phyloP scores from a whole-genome alignment of 805 yeast species.

The Barnettozyma siamensis region DNA sequence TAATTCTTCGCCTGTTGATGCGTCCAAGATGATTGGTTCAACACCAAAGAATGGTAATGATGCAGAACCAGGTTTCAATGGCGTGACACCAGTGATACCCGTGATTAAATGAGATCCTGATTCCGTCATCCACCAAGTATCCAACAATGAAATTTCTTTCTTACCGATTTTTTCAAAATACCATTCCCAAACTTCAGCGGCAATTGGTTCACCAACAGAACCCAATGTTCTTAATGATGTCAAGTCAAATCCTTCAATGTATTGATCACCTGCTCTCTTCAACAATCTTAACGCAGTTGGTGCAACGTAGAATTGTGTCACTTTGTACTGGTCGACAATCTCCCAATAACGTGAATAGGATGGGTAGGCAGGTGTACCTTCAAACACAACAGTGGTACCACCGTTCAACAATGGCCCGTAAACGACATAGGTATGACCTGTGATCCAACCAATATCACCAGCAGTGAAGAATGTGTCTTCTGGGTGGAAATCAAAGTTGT shows the following conservation, averaged over 20 bases:
- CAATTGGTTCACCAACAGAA: constrained; percentile 83
- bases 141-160: constrained; percentile 64
- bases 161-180: constrained; percentile 66
- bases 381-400: constrained; percentile 74
- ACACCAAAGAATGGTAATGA: constrained; percentile 83
- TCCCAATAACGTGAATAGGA: constrained; percentile 76
- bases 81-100: constrained; percentile 71
- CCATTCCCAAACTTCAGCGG: constrained; percentile 88
- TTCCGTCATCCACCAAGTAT: constrained; percentile 90
- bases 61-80: constrained; percentile 83
- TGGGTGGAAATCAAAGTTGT: constrained; percentile 69
- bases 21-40: constrained; percentile 66
- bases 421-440: constrained; percentile 80
- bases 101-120: constrained; percentile 76
- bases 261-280: constrained; percentile 66
- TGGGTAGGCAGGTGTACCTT: constrained; percentile 86
- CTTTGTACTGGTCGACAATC: constrained; percentile 64
- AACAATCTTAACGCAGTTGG: constrained; percentile 77
- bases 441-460: constrained; percentile 90
- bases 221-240: constrained; percentile 65
- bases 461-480: constrained; percentile 78
- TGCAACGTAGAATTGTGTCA: constrained; percentile 77
- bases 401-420: constrained; percentile 78
- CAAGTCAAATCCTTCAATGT: constrained; percentile 56
- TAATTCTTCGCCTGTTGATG: constrained; percentile 66